phyloP scores from a whole-genome alignment of 768 basidiomycete species.

The Botryobasidium botryosum region DNA sequence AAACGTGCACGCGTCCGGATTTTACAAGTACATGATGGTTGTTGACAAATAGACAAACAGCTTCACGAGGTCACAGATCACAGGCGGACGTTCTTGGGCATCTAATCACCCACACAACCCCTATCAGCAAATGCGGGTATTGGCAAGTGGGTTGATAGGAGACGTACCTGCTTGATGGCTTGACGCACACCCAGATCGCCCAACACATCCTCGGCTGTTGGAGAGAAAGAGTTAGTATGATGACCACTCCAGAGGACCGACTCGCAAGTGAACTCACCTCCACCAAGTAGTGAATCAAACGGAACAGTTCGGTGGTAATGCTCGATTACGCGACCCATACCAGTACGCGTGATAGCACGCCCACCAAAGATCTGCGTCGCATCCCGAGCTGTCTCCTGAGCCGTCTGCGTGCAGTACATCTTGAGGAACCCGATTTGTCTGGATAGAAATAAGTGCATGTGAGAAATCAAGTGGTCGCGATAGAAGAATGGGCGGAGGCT shows the following conservation, averaged over 20 bases:
- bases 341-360: constrained; percentile 30
- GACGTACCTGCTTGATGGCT: constrained; percentile 64
- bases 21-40: too few species aligned
- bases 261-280: constrained; percentile 38
- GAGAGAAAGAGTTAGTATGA: background rate
- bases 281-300: constrained; percentile 69
- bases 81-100: too few species aligned
- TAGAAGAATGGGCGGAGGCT: constrained; percentile 14
- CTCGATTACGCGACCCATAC: constrained; percentile 65
- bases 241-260: background rate
- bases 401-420: constrained; percentile 55
- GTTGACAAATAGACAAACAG: too few species aligned
- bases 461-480: background rate
- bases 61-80: too few species aligned
- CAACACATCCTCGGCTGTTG: constrained; percentile 28
- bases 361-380: constrained; percentile 24
- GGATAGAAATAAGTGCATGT: constrained; percentile 19
- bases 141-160: too few species aligned
- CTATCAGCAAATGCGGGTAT: too few species aligned
- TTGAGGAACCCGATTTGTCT: constrained; percentile 63
- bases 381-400: constrained; percentile 66
- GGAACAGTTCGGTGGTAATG: constrained; percentile 71
- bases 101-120: too few species aligned
- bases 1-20: too few species aligned
- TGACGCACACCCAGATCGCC: constrained; percentile 69